Evolutionary conservation across 805 yeast genomes (phyloP), one percentile per base, ranked within the genome.

Genomic region (Saturnispora halmiae): DNA sequence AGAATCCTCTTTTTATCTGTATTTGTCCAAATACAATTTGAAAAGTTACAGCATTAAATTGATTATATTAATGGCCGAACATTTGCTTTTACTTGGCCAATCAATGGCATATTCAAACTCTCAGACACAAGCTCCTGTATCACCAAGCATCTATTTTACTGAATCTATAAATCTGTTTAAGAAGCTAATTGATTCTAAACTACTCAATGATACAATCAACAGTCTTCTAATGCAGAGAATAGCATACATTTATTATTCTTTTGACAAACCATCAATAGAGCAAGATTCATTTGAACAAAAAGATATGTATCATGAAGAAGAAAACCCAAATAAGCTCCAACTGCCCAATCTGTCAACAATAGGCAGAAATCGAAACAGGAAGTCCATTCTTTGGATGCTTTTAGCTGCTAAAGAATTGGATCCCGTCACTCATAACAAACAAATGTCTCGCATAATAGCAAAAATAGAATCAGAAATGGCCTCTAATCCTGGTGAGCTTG

Each of bases 331-430:
- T 27, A 57, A 53, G 38, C 43, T 51, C 10, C 33, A 34, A 36
- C 65, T 70, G 39, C 49, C 74, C 4, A 59, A 65, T 26, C 54
- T 67, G 38, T 61, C 65, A 4, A 63, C 67, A 0, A 55, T 70
- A 28, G 79, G 90, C 0, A 56, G 75, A 16, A 73, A 82, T 2
- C 65, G 94, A 43, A 60, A 60, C 38, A 69, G 96, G 41, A 86
- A 86, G 54, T 75, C 87, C 1, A 75, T 84, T 0, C 66, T 88
- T 22, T 87, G 95, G 85, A 70, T 72, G 48, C 55, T 87, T 21
- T 55, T 87, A 21, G 79, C 95, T 0, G 80, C 86, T 6, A 73
- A 73, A 42, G 83, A 82, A 53, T 77, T 95, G 82, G 68, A 69
- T 37, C 59, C 59, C 2, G 43, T 28, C 7, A 43, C 48, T 8